Evolutionary conservation across 1,139 yeast species (phyloP).

Genomic region (Debaryomyces subglobosus): DNA sequence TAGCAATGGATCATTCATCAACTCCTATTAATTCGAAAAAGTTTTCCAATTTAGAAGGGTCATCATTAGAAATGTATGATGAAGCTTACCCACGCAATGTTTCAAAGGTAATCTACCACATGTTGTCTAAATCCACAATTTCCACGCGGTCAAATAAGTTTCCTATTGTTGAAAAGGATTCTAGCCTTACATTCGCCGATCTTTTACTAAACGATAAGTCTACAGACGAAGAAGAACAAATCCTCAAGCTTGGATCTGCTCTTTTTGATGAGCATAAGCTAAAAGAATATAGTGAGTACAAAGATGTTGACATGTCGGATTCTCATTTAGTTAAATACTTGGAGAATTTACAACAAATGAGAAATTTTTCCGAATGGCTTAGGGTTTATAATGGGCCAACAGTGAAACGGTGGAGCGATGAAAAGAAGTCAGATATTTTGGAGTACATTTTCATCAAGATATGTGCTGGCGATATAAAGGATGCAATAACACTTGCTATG

Average conservation of each 20-base stretch:
- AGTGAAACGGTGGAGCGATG: slow-evolving; percentile 20
- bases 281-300: slow-evolving; percentile 9
- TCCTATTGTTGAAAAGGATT: slow-evolving; percentile 26
- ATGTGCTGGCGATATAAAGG: slow-evolving; percentile 57
- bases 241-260: slow-evolving; percentile 19
- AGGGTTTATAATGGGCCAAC: slow-evolving; percentile 23
- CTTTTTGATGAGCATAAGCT: slow-evolving; percentile 23
- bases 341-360: slow-evolving; percentile 35
- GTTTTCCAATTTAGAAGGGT: slow-evolving; percentile 15
- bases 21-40: slow-evolving; percentile 24
- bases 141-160: slow-evolving; percentile 26
- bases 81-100: slow-evolving; percentile 24
- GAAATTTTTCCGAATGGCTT: slow-evolving; percentile 47
- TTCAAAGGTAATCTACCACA: slow-evolving; percentile 21
- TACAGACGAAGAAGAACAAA: slow-evolving; percentile 18
- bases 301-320: slow-evolving; percentile 26
- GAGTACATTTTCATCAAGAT: slow-evolving; percentile 57
- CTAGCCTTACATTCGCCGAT: slow-evolving; percentile 28
- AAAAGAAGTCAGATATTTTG: slow-evolving; percentile 34
- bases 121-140: slow-evolving; percentile 26
- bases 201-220: slow-evolving; percentile 20
- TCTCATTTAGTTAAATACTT: slow-evolving; percentile 25
- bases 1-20: slow-evolving; percentile 23
- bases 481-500: slow-evolving; percentile 66
- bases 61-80: slow-evolving; percentile 11